Evolutionary conservation across 805 yeast species (phyloP).

Genomic region (Pichia gijzeniarum): DNA sequence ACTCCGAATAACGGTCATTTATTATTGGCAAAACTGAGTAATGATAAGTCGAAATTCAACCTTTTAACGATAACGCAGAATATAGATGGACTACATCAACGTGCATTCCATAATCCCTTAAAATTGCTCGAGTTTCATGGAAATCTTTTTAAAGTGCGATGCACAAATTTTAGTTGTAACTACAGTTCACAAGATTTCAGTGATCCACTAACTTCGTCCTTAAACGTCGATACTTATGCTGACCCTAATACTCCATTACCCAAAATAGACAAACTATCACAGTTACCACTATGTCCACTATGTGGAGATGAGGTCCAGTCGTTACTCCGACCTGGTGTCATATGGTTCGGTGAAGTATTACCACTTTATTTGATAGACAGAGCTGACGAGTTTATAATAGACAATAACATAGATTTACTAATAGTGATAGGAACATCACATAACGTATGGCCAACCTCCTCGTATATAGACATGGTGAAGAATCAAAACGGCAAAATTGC

Average conservation of each 20-base stretch:
- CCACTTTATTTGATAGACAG: constrained; percentile 55
- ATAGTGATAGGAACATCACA: constrained; percentile 84
- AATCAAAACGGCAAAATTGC: constrained; percentile 78
- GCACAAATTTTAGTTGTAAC: constrained; percentile 72
- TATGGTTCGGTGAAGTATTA: constrained; percentile 91
- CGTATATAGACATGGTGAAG: constrained; percentile 73
- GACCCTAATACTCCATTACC: constrained; percentile 19
- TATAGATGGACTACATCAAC: constrained; percentile 65
- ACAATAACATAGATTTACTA: constrained; percentile 57
- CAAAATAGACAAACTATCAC: constrained; percentile 37
- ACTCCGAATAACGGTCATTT: constrained; percentile 69
- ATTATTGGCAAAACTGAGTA: constrained; percentile 59
- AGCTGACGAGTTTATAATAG: constrained; percentile 65
- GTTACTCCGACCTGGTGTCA: constrained; percentile 79
- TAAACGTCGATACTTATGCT: constrained; percentile 14
- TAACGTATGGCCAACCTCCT: constrained; percentile 86
- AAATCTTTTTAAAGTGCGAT: constrained; percentile 59
- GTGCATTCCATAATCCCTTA: constrained; percentile 54
- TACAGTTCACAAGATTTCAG: constrained; percentile 41
- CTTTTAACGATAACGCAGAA: constrained; percentile 75
- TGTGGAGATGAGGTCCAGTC: constrained; percentile 42
- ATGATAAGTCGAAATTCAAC: constrained; percentile 25
- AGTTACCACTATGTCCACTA: constrained; percentile 70
- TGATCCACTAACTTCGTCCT: constrained; percentile 48
- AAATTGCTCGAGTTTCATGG: constrained; percentile 75